A percentile compares a stretch with the other conserved stretches of the same genome.
Conservation (phyloP, 2,329 filamentous ascomycete genomes). For the Colletotrichum cordylinicola region DNA sequence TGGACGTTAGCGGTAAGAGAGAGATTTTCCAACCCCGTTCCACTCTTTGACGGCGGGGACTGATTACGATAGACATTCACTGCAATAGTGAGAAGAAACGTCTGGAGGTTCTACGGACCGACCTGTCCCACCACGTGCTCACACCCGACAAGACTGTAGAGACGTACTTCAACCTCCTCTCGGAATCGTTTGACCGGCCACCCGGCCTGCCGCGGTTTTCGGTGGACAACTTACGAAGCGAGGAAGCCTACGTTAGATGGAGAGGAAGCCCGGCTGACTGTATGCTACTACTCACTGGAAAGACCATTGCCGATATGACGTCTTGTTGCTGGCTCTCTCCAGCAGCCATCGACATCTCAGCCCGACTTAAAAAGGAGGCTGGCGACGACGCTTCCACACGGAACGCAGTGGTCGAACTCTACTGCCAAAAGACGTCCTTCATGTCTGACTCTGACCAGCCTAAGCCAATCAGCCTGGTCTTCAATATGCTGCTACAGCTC, state of each 20-base stretch:
- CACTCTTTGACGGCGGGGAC: too few relatives aligned
- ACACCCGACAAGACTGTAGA: background rate
- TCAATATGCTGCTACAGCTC: background rate
- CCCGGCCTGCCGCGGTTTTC: background rate
- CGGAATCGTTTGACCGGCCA: background rate
- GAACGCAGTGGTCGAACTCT: background rate
- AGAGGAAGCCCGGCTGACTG: too few relatives aligned
- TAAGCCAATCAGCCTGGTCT: background rate
- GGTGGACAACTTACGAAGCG: too few relatives aligned
- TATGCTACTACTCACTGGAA: background rate
- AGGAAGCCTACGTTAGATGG: too few relatives aligned
- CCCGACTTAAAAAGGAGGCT: too few relatives aligned
- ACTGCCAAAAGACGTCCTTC: background rate
- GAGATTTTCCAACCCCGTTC: too few relatives aligned
- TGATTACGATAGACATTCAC: background rate
- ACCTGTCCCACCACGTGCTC: background rate
- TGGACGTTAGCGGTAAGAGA: background rate
- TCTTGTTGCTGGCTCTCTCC: background rate
- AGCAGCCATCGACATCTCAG: background rate
- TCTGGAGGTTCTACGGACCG: background rate
- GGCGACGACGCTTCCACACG: too few relatives aligned
- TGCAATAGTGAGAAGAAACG: background rate
- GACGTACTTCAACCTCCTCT: background rate
- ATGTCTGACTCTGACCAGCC: background rate
- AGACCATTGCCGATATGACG: background rate